Evolutionary conservation across 208 protist genomes (phyloP), one percentile per base, ranked within the genome.

Genomic region (Acanthamoeba culbertsoni): DNA sequence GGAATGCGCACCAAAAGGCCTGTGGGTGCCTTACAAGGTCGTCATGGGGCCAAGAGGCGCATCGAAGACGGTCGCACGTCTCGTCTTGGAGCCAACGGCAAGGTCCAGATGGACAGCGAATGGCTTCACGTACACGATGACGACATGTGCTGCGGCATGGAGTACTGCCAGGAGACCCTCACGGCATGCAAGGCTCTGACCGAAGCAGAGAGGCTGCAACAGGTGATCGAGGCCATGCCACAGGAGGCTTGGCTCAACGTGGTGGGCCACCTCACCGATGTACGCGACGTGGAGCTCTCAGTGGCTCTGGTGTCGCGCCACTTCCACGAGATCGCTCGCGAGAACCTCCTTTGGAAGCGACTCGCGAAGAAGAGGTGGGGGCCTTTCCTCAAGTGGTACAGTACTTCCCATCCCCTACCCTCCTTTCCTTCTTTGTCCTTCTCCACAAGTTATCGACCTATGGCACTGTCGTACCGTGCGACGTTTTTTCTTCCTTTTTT

Each of bases 261-360:
- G 46, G 18, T 88, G 26, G 33, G 46, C 2, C 51, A 63, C 51
- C 51, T 88, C 26, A 42, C 48, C n/a, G 51, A 63, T 48, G 46
- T 37, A 48, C 48, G 51, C 48, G 77, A 88, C 18, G 48, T 88
- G 26, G 43, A 63, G 31, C 40, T 55, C 16, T 55, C 48, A 35
- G 77, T 63, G 14, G 77, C 77, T 18, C 77, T 88, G 1, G 51
- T 63, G 28, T 63, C 43, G 46, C 77, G 31, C 77, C 51, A 35
- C 42, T 63, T 88, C 77, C 42, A 40, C 48, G n/a, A 55, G 20
- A 33, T 88, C 77, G 45, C 77, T 35, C 77, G 51, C 48, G 77
- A 88, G 31, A 88, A 88, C 77, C 48, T 63, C 77, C 77, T 88
- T 5, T 88, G 77, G 77, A 88, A 88, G 77, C 55, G 43, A 48